Evolutionary conservation across 306 rosid species (phyloP).

Genomic region (Lupinus albus): DNA sequence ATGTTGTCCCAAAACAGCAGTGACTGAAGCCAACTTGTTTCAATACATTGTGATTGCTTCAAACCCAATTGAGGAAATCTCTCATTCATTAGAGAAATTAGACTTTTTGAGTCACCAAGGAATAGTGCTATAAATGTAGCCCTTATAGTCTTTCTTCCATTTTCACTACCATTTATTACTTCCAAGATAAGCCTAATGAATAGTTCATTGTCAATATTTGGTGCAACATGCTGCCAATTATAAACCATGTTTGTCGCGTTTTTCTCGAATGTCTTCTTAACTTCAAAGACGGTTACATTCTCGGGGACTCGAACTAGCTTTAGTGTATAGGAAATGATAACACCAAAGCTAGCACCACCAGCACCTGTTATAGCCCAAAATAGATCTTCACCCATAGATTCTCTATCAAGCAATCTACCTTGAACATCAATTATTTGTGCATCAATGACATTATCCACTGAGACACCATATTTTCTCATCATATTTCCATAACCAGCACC

Average conservation of each 20-base stretch:
- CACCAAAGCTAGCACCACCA: slow-evolving; percentile 61
- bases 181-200: slow-evolving; percentile 59
- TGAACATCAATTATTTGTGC: slow-evolving; percentile 51
- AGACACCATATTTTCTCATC: slow-evolving; percentile 60
- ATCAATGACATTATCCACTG: slow-evolving; percentile 56
- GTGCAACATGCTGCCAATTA: slow-evolving; percentile 58
- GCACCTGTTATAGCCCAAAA: slow-evolving; percentile 67
- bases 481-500: slow-evolving; percentile 62
- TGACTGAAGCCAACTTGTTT: slow-evolving; percentile 59
- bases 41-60: slow-evolving; percentile 49
- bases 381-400: slow-evolving; percentile 60
- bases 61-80: slow-evolving; percentile 59
- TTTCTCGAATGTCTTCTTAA: slow-evolving; percentile 45
- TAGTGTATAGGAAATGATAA: slow-evolving; percentile 51
- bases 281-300: slow-evolving; percentile 55
- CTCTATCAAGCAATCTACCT: slow-evolving; percentile 52
- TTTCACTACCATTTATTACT: slow-evolving; percentile 40
- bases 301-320: slow-evolving; percentile 53
- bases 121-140: slow-evolving; percentile 47
- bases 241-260: slow-evolving; percentile 48
- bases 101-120: slow-evolving; percentile 56
- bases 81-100: slow-evolving; percentile 46
- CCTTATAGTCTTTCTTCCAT: slow-evolving; percentile 45
- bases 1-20: slow-evolving; percentile 55
- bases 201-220: slow-evolving; percentile 45